Percentiles rank a stretch among this genome's conserved stretches.
phyloP scores from a whole-genome alignment of 768 basidiomycete species.

The Saitozyma podzolica region DNA sequence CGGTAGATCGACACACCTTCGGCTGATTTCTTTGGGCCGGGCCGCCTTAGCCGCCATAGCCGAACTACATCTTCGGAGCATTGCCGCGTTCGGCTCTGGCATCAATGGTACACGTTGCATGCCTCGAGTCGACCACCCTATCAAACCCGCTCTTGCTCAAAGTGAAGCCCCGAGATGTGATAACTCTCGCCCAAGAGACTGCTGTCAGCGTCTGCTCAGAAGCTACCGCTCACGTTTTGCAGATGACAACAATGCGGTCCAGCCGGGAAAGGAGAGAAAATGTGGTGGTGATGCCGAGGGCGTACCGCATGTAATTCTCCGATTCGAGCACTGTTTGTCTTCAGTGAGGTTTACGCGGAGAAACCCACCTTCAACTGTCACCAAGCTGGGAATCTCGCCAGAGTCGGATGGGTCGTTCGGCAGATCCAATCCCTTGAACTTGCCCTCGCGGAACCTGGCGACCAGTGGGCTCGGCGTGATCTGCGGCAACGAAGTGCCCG shows the following conservation, averaged over 20 bases:
- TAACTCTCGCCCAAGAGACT: constrained; percentile 77
- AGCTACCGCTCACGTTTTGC: constrained; percentile 61
- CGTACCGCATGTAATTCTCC: constrained; percentile 72
- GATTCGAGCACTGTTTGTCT: constrained; percentile 61
- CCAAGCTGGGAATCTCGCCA: constrained; percentile 67
- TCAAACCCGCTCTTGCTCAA: constrained; percentile 5
- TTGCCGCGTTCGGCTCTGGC: no score
- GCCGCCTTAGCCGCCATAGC: no score
- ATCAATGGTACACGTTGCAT: no score
- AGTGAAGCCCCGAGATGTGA: constrained; percentile 59
- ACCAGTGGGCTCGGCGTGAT: constrained; percentile 72
- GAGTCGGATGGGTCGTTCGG: constrained; percentile 71
- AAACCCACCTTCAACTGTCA: constrained; percentile 61
- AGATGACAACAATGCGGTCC: constrained; percentile 74
- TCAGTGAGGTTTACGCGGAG: background rate
- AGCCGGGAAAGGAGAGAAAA: constrained; percentile 64
- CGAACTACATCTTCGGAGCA: no score
- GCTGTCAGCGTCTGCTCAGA: background rate
- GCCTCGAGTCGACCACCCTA: no score
- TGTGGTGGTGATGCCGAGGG: constrained; percentile 34
- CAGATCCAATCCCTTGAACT: constrained; percentile 64
- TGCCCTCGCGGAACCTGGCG: constrained; percentile 17
- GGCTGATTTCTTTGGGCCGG: no score
- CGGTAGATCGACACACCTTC: no score
- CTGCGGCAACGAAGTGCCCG: constrained; percentile 75